A percentile compares a stretch with the other conserved stretches of the same genome.
These are phyloP conservation scores for Xylaria sp. DNA, from an alignment of 2,329 filamentous ascomycete species.

Conservation along the genomic window DNA sequence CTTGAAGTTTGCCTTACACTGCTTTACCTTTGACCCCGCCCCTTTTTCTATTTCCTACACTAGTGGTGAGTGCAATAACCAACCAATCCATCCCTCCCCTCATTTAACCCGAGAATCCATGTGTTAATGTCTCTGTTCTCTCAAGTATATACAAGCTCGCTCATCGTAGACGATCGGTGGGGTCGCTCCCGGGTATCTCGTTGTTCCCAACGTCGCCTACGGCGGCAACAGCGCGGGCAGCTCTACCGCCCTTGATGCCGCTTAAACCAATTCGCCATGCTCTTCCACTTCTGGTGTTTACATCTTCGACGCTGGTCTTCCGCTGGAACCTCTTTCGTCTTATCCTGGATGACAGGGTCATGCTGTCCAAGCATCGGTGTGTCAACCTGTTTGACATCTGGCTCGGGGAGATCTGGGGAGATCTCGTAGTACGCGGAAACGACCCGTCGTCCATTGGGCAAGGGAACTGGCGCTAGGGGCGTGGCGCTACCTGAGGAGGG, in stretches of 20 bases:
- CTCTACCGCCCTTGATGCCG: slow-evolving; percentile 37
- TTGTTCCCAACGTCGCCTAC: background rate
- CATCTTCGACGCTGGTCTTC: slow-evolving; percentile 18
- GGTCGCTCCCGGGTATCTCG: too few species aligned
- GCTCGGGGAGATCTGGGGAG: slow-evolving; percentile 15
- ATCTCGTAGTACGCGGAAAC: slow-evolving; percentile 29
- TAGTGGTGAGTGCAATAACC: too few species aligned
- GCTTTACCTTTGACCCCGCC: too few species aligned
- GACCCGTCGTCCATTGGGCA: slow-evolving; percentile 22
- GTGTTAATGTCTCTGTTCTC: too few species aligned
- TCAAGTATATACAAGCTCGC: too few species aligned
- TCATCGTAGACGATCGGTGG: too few species aligned
- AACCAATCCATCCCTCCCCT: background rate
- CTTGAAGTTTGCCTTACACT: too few species aligned
- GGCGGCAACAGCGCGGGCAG: slow-evolving; percentile 13
- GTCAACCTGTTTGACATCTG: slow-evolving; percentile 3
- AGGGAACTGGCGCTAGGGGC: slow-evolving; percentile 21
- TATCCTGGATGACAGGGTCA: slow-evolving; percentile 1
- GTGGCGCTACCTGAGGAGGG: slow-evolving; percentile 7
- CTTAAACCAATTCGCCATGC: slow-evolving; percentile 38
- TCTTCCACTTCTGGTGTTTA: slow-evolving; percentile 35
- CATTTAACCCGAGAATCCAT: background rate
- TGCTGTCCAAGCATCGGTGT: slow-evolving; percentile 1
- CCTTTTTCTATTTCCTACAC: too few species aligned
- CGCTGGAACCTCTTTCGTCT: background rate